A percentile compares a stretch with the other conserved stretches of the same genome.
Evolutionary conservation across 2,329 filamentous ascomycete genomes (phyloP).

Genomic region (Drechslerella coelobrocha): DNA sequence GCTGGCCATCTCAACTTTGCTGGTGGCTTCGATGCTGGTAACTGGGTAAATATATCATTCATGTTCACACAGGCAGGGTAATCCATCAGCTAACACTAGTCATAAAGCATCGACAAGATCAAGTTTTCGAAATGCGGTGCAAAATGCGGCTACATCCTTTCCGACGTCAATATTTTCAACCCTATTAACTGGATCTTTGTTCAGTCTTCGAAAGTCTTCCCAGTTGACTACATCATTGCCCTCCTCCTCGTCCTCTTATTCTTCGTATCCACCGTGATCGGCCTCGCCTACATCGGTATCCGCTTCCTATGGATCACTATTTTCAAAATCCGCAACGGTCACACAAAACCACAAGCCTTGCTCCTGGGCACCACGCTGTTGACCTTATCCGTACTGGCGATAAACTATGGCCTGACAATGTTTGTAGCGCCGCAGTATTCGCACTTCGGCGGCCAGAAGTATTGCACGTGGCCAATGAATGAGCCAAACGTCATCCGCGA

Average conservation of each 20-base stretch:
- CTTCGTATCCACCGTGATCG: constrained; percentile 85
- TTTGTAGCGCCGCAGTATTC: constrained; percentile 95
- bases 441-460: constrained; percentile 91
- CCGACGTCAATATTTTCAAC: constrained; percentile 88
- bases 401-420: constrained; percentile 93
- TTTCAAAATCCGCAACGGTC: constrained; percentile 86
- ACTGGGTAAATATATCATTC: constrained; percentile 63
- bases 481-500: constrained; percentile 68
- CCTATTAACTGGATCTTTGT: constrained; percentile 91
- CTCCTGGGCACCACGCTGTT: constrained; percentile 90
- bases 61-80: background rate
- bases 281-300: constrained; percentile 85
- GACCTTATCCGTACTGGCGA: constrained; percentile 83
- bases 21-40: constrained; percentile 92
- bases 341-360: constrained; percentile 89
- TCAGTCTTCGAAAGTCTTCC: constrained; percentile 80
- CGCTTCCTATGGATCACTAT: constrained; percentile 94
- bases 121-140: constrained; percentile 92
- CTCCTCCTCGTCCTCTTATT: constrained; percentile 82
- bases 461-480: constrained; percentile 75
- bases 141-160: constrained; percentile 89
- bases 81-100: constrained; percentile 1
- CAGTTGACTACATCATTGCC: constrained; percentile 90
- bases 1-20: constrained; percentile 73
- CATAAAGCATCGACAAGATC: constrained; percentile 80